Base-by-base conservation (phyloP, 192 early-diverging fungal genomes). In the Mycoemilia scoparia region DNA sequence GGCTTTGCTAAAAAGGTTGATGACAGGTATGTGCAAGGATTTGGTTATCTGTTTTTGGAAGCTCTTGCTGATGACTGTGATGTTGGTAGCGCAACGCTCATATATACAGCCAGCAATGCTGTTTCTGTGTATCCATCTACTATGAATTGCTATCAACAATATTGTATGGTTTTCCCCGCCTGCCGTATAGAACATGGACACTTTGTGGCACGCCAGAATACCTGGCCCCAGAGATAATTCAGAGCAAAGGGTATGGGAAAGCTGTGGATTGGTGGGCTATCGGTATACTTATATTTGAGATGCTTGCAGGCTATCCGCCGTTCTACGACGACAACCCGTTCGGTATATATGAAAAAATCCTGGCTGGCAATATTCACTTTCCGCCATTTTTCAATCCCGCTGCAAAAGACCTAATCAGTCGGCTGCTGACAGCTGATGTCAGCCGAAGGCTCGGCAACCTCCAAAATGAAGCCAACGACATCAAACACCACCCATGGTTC, bases 241-340 rank as follows among this genome's bases (percentile, higher is more conserved):
- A 91, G 60, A 76, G 76, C 41, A 88, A 85, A 67, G 92, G 92
- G 12, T 87, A 97, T 48, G 86, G 87, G 11, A 93, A 91, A 49
- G 76, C 92, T 4, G 92, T 97, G 6, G 92, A 97, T 55, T 97
- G 92, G 92, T 97, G 92, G 92, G 89, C 89, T 15, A 65, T 97
- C 24, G 92, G 92, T 27, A 92, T 97, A 36, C 60, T 97, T 23
- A 85, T 92, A 26, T 97, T 89, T 54, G 92, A 97, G 54, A 97
- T 97, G 92, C 67, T 97, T 39, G 87, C 83, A 13, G 91, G 91
- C 2, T 82, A 87, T 46, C 92, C 92, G 41, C 92, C 92, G 2
- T 97, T 93, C 63, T 93, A 82, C 54, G 92, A 93, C 65, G 89
- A 97, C 54, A 86, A 86, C 43, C 82, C 89, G 22, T 93, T 92